phyloP scores from a whole-genome alignment of 805 yeast genomes.

The Candida ulmi region DNA sequence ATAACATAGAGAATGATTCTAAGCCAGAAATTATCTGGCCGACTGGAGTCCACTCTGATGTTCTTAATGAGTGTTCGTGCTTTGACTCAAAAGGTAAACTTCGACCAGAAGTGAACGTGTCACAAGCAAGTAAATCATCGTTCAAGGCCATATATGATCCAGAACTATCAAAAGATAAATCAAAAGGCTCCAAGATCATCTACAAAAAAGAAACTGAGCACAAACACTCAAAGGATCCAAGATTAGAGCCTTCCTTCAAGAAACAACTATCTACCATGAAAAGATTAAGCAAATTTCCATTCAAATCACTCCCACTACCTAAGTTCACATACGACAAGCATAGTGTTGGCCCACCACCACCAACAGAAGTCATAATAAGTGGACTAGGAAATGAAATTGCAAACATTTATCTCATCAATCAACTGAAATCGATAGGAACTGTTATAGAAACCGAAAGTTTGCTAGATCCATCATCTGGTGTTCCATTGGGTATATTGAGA shows the following conservation, averaged over 20 bases:
- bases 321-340: constrained; percentile 48
- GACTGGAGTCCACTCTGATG: not conserved
- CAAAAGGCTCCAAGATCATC: constrained; percentile 30
- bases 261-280: constrained; percentile 24
- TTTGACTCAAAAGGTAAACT: constrained; percentile 7
- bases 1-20: not conserved
- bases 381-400: constrained; percentile 53
- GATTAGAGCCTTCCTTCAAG: constrained; percentile 19
- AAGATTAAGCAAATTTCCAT: constrained; percentile 34
- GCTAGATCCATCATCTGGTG: constrained; percentile 70
- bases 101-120: not conserved
- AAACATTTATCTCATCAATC: constrained; percentile 40
- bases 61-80: constrained; percentile 4
- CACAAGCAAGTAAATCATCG: constrained; percentile 16
- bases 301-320: constrained; percentile 36
- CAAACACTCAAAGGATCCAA: constrained; percentile 34
- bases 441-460: constrained; percentile 53
- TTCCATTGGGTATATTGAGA: constrained; percentile 68
- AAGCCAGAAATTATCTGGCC: not conserved
- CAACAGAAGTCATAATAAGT: constrained; percentile 63
- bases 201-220: constrained; percentile 26
- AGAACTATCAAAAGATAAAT: constrained; percentile 37
- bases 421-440: constrained; percentile 58
- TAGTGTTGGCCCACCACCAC: constrained; percentile 73
- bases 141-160: constrained; percentile 49